These are phyloP conservation scores for Sugiyamaella mastotermitis DNA, from an alignment of 805 yeast genomes.

Conservation along the genomic window DNA sequence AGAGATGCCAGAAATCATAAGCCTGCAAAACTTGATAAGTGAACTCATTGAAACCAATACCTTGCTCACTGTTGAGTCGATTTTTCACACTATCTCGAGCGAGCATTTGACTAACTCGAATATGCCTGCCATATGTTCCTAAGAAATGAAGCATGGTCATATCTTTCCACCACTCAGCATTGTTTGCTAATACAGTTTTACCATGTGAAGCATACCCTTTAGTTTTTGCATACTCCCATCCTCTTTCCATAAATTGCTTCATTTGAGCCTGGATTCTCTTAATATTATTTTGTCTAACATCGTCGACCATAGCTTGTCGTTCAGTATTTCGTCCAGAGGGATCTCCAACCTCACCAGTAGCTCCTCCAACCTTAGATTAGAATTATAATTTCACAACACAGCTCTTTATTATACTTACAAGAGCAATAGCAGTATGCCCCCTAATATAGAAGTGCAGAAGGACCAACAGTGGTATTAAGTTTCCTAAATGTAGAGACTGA, in stretches of 20 bases:
- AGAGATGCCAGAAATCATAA: constrained; percentile 82
- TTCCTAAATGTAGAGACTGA: constrained; percentile 81
- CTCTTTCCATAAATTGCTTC: constrained; percentile 51
- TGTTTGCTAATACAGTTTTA: constrained; percentile 51
- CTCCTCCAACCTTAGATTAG: too few relatives aligned
- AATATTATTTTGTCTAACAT: constrained; percentile 52
- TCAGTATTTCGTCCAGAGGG: constrained; percentile 89
- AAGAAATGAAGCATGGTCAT: constrained; percentile 73
- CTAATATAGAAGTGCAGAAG: constrained; percentile 75
- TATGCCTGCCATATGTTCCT: constrained; percentile 66
- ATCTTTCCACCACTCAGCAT: constrained; percentile 80
- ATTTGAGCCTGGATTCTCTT: constrained; percentile 56
- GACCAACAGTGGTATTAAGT: constrained; percentile 79
- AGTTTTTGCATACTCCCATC: constrained; percentile 53
- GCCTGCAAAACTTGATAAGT: constrained; percentile 92
- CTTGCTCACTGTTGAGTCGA: constrained; percentile 60
- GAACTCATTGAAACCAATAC: constrained; percentile 91
- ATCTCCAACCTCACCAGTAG: constrained; percentile 94
- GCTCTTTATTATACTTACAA: too few relatives aligned
- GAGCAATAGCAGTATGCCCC: constrained; percentile 78
- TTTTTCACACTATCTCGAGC: constrained; percentile 81
- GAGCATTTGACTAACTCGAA: constrained; percentile 81
- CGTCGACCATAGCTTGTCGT: constrained; percentile 51
- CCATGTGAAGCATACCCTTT: constrained; percentile 30
- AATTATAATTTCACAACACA: too few relatives aligned